Conservation (phyloP, 495 filamentous ascomycete species). For the Thermothielavioides terrestris region DNA sequence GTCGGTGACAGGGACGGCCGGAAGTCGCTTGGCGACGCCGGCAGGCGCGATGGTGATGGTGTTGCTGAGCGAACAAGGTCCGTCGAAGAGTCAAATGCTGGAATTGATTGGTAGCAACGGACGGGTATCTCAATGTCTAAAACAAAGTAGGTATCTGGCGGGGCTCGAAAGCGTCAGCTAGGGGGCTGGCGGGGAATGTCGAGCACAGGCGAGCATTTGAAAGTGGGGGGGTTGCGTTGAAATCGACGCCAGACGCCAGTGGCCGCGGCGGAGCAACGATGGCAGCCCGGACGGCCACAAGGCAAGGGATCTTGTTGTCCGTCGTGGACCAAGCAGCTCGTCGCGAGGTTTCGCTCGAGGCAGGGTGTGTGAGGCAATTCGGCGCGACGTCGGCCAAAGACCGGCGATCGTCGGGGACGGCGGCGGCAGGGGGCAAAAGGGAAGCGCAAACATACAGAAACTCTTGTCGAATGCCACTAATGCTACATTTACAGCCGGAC, state of each 20-base stretch:
- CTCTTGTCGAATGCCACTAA: constrained; percentile 19
- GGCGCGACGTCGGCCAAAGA: neutral
- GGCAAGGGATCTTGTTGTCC: too few relatives aligned
- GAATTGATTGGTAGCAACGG: constrained; percentile 3
- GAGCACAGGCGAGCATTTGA: neutral
- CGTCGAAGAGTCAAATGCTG: constrained; percentile 10
- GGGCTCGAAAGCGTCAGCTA: constrained; percentile 7
- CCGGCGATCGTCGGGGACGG: neutral
- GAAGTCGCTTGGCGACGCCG: neutral
- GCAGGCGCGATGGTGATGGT: neutral
- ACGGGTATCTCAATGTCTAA: constrained; percentile 27
- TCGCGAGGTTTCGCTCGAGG: neutral
- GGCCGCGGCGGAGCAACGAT: neutral
- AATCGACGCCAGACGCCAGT: neutral
- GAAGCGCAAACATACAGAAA: constrained; percentile 9
- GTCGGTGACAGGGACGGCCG: neutral
- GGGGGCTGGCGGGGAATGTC: neutral
- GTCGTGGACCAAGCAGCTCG: neutral
- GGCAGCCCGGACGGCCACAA: neutral
- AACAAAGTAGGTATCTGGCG: constrained; percentile 16
- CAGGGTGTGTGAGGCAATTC: neutral
- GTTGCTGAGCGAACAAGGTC: neutral
- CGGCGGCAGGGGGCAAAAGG: too few relatives aligned
- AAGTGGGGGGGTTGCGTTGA: neutral
- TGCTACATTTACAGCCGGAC: constrained; percentile 22